phyloP scores from a whole-genome alignment of 768 basidiomycete species.

The Podaxis sp. region DNA sequence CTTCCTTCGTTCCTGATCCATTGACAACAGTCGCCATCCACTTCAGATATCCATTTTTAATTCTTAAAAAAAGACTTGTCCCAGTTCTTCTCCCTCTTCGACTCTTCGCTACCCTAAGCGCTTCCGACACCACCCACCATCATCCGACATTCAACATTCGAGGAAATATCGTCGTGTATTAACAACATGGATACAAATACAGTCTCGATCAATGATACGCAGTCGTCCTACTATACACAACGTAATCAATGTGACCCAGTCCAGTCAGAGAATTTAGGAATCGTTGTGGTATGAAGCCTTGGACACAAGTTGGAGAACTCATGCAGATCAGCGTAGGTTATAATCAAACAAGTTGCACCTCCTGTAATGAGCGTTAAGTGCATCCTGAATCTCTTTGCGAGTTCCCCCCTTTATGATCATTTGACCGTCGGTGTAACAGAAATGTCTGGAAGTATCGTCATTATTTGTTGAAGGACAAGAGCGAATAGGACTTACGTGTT shows the following conservation, averaged over 20 bases:
- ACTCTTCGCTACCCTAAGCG: too few species aligned
- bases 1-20: too few species aligned
- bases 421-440: conserved; percentile 51
- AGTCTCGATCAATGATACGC: neutral
- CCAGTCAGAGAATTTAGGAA: neutral
- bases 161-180: too few species aligned
- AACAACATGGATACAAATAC: neutral
- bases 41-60: too few species aligned
- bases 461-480: neutral
- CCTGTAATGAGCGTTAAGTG: neutral
- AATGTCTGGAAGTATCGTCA: conserved; percentile 31
- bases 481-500: conserved; percentile 34
- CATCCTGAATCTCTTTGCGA: conserved; percentile 1
- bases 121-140: too few species aligned
- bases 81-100: too few species aligned
- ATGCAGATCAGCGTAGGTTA: neutral
- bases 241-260: neutral
- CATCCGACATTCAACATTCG: too few species aligned
- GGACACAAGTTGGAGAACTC: neutral
- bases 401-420: conserved; percentile 33
- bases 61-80: too few species aligned
- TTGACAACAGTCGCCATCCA: too few species aligned
- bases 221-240: neutral
- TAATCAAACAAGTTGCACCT: conserved; percentile 10
- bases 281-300: neutral